phyloP scores from a whole-genome alignment of 2,329 filamentous ascomycete species.

The Ophiostoma sp. region DNA sequence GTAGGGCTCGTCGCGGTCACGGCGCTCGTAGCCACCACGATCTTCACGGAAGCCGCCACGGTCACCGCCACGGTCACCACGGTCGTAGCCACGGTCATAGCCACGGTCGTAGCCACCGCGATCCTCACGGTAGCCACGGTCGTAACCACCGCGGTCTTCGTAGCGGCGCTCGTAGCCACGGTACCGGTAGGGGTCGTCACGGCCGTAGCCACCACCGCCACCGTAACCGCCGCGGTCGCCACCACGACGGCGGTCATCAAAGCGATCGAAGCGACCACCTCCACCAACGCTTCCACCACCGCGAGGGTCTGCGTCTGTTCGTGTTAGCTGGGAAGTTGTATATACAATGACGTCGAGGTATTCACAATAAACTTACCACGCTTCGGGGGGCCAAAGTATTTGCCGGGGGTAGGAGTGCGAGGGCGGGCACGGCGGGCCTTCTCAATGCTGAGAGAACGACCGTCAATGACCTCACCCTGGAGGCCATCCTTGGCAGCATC shows the following conservation, averaged over 20 bases:
- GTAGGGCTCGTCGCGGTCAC: slow-evolving; percentile 41
- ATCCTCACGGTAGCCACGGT: slow-evolving; percentile 43
- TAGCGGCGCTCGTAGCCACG: slow-evolving; percentile 40
- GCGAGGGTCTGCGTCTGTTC: slow-evolving; percentile 28
- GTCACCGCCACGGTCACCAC: slow-evolving; percentile 16
- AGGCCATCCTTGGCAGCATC: slow-evolving; percentile 95
- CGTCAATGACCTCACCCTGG: slow-evolving; percentile 91
- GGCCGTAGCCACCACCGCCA: slow-evolving; percentile 44
- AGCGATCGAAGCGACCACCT: slow-evolving; percentile 48
- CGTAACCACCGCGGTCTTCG: slow-evolving; percentile 48
- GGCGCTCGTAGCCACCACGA: slow-evolving; percentile 46
- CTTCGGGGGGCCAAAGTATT: slow-evolving; percentile 98
- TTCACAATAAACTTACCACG: slow-evolving; percentile 60
- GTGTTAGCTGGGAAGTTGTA: slow-evolving; percentile 42
- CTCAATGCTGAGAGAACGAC: slow-evolving; percentile 94
- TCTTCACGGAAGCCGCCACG: slow-evolving; percentile 30
- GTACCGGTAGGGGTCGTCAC: slow-evolving; percentile 33
- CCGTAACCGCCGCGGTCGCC: slow-evolving; percentile 46
- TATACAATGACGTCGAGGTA: neutral
- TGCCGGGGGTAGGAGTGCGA: slow-evolving; percentile 92
- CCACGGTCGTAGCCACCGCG: slow-evolving; percentile 28
- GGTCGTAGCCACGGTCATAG: slow-evolving; percentile 41
- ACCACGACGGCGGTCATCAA: slow-evolving; percentile 59
- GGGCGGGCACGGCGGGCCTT: slow-evolving; percentile 94
- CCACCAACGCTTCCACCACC: slow-evolving; percentile 31